These are phyloP conservation scores for Boletus hoseneyae DNA, from an alignment of 1,284 basidiomycete genomes.

Conservation along the genomic window DNA sequence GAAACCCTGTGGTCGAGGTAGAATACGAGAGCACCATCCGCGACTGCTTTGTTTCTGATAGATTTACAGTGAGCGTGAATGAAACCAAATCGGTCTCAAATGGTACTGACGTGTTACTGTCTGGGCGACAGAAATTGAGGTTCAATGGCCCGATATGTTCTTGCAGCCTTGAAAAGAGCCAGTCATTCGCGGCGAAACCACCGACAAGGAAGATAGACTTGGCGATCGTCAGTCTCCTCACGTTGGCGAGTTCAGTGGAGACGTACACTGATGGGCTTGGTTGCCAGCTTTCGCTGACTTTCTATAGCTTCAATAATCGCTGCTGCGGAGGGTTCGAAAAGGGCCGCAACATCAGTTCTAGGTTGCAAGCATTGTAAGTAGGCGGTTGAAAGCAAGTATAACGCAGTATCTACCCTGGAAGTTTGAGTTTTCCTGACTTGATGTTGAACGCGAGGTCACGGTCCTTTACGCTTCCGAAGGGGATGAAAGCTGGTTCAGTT, in stretches of 20 bases:
- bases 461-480: constrained; percentile 39
- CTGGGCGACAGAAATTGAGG: constrained; percentile 41
- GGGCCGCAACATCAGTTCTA: constrained; percentile 34
- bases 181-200: constrained; percentile 40
- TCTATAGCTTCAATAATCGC: constrained; percentile 35
- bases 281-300: constrained; percentile 30
- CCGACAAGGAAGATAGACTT: constrained; percentile 40
- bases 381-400: constrained; percentile 3
- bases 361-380: constrained; percentile 20
- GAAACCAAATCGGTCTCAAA: neutral
- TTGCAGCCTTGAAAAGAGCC: constrained; percentile 32
- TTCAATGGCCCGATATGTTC: constrained; percentile 27
- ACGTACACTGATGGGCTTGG: constrained; percentile 28
- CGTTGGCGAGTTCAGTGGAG: neutral
- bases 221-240: constrained; percentile 1
- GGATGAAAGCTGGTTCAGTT: constrained; percentile 37
- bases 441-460: constrained; percentile 37
- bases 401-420: constrained; percentile 33
- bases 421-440: constrained; percentile 38
- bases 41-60: constrained; percentile 32
- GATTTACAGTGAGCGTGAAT: neutral
- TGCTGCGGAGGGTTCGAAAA: constrained; percentile 40
- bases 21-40: constrained; percentile 36
- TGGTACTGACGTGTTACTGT: constrained; percentile 41
- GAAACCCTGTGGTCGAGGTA: constrained; percentile 37